Conservation (phyloP, 768 basidiomycete genomes). For the Naematelia aurantialba region DNA sequence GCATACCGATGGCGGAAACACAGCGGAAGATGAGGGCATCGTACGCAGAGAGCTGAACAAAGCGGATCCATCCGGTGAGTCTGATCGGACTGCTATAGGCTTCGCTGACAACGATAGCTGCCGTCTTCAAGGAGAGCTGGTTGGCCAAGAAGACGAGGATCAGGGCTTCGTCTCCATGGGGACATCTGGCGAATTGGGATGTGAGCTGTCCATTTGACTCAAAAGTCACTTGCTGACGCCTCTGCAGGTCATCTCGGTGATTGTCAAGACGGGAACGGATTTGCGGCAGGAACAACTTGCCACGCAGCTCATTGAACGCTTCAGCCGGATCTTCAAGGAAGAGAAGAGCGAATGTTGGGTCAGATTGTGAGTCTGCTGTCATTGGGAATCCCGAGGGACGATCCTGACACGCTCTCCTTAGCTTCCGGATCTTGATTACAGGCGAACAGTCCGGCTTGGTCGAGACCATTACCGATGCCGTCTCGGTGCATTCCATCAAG, state of each 20-base stretch:
- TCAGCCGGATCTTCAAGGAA: constrained; percentile 90
- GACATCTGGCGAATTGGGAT: constrained; percentile 73
- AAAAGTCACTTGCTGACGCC: constrained; percentile 43
- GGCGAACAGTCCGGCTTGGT: constrained; percentile 89
- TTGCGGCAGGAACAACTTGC: constrained; percentile 96
- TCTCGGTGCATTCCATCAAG: constrained; percentile 98
- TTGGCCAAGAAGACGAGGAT: constrained; percentile 90
- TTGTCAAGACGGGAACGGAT: constrained; percentile 97
- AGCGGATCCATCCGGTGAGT: constrained; percentile 77
- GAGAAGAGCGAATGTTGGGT: constrained; percentile 91
- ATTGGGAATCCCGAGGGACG: constrained; percentile 4
- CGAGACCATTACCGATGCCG: constrained; percentile 96
- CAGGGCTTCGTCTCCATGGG: constrained; percentile 88
- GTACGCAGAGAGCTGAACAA: constrained; percentile 90
- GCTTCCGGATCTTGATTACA: constrained; percentile 93
- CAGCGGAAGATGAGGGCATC: constrained; percentile 85
- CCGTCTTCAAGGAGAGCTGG: constrained; percentile 96
- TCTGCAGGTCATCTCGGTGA: constrained; percentile 91
- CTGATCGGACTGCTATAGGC: not conserved
- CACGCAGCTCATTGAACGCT: constrained; percentile 86
- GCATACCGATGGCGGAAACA: constrained; percentile 49
- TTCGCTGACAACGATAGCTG: constrained; percentile 51
- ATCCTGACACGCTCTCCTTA: constrained; percentile 42
- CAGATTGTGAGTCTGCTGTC: constrained; percentile 63
- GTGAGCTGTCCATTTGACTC: constrained; percentile 38